phyloP scores from a whole-genome alignment of 2,329 filamentous ascomycete genomes.

The Arthrobotrys musiformis region DNA sequence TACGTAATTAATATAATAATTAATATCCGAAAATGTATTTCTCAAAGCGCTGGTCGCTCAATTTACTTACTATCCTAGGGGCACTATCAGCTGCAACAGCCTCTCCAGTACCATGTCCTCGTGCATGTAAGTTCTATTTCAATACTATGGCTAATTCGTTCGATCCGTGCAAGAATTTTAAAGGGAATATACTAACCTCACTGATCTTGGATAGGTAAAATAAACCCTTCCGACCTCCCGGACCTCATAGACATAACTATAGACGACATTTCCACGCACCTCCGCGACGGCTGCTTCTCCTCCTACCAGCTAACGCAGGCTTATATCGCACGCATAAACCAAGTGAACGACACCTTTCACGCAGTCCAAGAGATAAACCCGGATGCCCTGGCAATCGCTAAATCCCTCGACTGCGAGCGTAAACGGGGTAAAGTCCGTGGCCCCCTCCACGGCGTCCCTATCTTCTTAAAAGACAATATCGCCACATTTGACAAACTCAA shows the following conservation, averaged over 20 bases:
- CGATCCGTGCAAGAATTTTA: background rate
- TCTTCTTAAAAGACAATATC: conserved; percentile 76
- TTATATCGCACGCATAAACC: conserved; percentile 61
- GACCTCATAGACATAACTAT: conserved; percentile 44
- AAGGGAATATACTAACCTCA: background rate
- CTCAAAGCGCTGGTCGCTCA: background rate
- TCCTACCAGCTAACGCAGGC: conserved; percentile 54
- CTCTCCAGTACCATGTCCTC: background rate
- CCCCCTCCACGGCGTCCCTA: conserved; percentile 73
- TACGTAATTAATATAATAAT: background rate
- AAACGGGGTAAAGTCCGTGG: conserved; percentile 56
- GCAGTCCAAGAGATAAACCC: conserved; percentile 63
- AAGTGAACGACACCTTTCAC: conserved; percentile 61
- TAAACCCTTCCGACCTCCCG: conserved; percentile 5
- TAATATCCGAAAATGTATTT: background rate
- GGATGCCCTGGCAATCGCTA: conserved; percentile 63
- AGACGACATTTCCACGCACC: conserved; percentile 20
- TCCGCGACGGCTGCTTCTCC: conserved; percentile 31
- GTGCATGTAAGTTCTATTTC: background rate
- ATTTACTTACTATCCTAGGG: background rate
- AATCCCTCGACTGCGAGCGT: conserved; percentile 61
- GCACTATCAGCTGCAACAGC: background rate
- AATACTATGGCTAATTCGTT: too few relatives aligned
- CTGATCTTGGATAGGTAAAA: conserved; percentile 29
- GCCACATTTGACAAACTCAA: conserved; percentile 72